Percentiles rank a stretch among this genome's conserved stretches.
Conservation (phyloP, 1,284 basidiomycete genomes). For the Trichosporon sp. region DNA sequence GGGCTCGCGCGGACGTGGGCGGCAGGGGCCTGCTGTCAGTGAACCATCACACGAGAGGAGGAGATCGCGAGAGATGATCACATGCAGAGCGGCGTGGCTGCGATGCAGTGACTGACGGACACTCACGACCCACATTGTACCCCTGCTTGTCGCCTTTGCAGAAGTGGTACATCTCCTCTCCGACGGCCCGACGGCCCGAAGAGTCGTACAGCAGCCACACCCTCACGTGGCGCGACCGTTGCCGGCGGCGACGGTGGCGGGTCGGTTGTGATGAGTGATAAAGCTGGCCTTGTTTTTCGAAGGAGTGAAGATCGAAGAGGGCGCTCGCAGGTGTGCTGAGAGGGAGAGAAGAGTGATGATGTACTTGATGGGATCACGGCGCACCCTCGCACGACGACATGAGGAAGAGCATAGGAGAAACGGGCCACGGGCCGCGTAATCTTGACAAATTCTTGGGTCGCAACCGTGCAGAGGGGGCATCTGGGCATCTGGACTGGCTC, state of each 20-base stretch:
- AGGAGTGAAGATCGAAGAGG: too few species aligned
- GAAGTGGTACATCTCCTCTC: not conserved
- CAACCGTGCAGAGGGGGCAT: not conserved
- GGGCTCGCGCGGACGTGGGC: not conserved
- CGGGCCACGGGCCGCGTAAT: not conserved
- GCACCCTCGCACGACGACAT: not conserved
- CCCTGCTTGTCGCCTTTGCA: not conserved
- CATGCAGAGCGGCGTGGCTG: not conserved
- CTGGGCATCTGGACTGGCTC: too few species aligned
- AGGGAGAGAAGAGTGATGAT: too few species aligned
- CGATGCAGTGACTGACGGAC: not conserved
- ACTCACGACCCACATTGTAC: not conserved
- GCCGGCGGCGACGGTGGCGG: too few species aligned
- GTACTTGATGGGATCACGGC: too few species aligned
- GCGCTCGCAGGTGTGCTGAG: too few species aligned
- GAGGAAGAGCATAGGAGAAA: too few species aligned
- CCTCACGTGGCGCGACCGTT: not conserved
- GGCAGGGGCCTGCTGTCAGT: not conserved
- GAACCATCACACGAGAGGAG: not conserved
- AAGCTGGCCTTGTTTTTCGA: too few species aligned
- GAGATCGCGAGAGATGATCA: too few species aligned
- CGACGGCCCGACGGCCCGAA: not conserved
- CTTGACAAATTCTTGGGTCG: not conserved
- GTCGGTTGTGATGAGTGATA: too few species aligned
- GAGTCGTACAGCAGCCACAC: too few species aligned